A percentile compares a stretch with the other conserved stretches of the same genome.
phyloP scores from a whole-genome alignment of 306 rosid genomes.

The Hippophae rhamnoides region DNA sequence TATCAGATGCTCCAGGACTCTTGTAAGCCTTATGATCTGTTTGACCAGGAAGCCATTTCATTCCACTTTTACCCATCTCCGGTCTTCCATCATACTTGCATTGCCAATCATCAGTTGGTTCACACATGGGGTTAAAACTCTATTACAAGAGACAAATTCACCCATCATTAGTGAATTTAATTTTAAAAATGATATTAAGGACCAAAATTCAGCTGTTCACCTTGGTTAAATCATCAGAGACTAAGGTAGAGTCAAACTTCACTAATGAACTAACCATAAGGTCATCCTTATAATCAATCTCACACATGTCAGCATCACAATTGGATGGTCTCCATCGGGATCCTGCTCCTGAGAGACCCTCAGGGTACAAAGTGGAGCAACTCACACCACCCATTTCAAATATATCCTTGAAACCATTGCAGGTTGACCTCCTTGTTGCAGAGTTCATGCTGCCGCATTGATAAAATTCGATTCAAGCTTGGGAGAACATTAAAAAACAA shows the following conservation, averaged over 20 bases:
- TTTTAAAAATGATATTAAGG: constrained; percentile 12
- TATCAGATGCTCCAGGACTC: constrained; percentile 26
- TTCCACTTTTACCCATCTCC: constrained; percentile 36
- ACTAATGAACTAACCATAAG: constrained; percentile 38
- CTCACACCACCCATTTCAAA: constrained; percentile 58
- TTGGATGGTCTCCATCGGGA: constrained; percentile 42
- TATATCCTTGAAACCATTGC: constrained; percentile 62
- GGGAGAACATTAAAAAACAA: constrained; percentile 7
- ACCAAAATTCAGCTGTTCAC: constrained; percentile 25
- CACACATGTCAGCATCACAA: constrained; percentile 68
- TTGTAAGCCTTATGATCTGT: constrained; percentile 25
- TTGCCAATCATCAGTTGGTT: constrained; percentile 64
- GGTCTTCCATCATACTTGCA: constrained; percentile 46
- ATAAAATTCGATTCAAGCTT: constrained; percentile 14
- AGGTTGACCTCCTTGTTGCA: constrained; percentile 39
- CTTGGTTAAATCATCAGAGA: constrained; percentile 47
- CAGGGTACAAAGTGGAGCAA: constrained; percentile 42
- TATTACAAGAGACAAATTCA: constrained; percentile 27
- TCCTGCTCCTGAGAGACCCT: constrained; percentile 30
- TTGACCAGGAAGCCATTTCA: constrained; percentile 32
- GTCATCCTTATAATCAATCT: constrained; percentile 60
- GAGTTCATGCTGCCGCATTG: constrained; percentile 39
- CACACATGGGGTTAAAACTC: constrained; percentile 80
- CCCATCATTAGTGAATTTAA: constrained; percentile 11
- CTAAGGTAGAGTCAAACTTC: constrained; percentile 35